These are phyloP conservation scores for Auricularia cornea DNA, from an alignment of 768 basidiomycete genomes.

Conservation along the genomic window DNA sequence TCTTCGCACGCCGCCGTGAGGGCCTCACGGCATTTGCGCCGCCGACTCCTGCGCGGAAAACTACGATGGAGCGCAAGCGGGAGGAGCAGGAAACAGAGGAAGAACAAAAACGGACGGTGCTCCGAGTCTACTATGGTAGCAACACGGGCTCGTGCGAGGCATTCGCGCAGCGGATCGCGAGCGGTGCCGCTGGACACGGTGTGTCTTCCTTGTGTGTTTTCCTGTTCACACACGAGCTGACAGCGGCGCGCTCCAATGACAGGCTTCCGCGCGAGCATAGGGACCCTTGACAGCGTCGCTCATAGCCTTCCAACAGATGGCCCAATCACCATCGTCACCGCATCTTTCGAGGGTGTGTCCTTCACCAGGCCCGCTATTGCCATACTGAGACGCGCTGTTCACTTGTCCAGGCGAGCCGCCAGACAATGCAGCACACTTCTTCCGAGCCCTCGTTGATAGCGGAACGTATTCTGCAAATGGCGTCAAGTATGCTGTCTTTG, in stretches of 20 bases:
- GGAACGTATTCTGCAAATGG: not conserved
- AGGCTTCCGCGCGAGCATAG: constrained; percentile 31
- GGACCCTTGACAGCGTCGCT: constrained; percentile 32
- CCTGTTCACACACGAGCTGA: no score
- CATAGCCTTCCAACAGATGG: constrained; percentile 34
- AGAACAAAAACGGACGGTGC: no score
- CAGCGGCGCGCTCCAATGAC: no score
- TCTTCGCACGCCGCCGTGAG: not conserved
- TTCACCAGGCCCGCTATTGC: not conserved
- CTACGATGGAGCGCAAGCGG: no score
- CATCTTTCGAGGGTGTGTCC: constrained; percentile 36
- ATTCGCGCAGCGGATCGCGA: constrained; percentile 38
- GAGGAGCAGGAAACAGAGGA: no score
- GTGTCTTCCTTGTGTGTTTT: no score
- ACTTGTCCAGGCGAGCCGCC: constrained; percentile 36
- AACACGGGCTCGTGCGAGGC: constrained; percentile 43
- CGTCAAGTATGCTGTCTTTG: constrained; percentile 38
- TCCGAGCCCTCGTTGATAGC: constrained; percentile 23
- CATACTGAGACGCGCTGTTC: not conserved
- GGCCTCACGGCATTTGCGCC: no score
- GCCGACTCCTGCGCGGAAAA: no score
- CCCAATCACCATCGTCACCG: constrained; percentile 37
- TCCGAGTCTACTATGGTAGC: constrained; percentile 32
- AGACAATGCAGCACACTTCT: constrained; percentile 39
- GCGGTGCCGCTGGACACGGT: constrained; percentile 23